A percentile compares a stretch with the other conserved stretches of the same genome.
Conservation (phyloP, 2,329 filamentous ascomycete genomes). For the Shiraia bambusicola region DNA sequence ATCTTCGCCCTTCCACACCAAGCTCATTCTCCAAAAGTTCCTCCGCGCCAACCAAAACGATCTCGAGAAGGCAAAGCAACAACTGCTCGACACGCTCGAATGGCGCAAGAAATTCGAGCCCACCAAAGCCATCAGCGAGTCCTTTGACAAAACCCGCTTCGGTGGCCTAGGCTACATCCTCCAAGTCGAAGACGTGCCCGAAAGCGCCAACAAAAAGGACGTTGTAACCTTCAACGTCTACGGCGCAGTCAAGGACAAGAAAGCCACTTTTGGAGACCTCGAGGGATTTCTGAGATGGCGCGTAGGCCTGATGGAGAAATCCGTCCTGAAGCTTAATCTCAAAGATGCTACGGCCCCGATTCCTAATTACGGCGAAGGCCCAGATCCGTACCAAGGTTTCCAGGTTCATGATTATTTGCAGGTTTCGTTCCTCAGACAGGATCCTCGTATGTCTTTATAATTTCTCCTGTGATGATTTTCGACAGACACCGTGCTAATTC, state of each 20-base stretch:
- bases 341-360: slow-evolving; percentile 68
- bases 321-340: slow-evolving; percentile 73
- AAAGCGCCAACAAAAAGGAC: slow-evolving; percentile 57
- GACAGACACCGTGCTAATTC: too few relatives aligned
- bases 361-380: slow-evolving; percentile 63
- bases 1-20: slow-evolving; percentile 66
- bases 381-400: slow-evolving; percentile 85
- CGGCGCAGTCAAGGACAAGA: slow-evolving; percentile 78
- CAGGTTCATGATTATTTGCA: slow-evolving; percentile 93
- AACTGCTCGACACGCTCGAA: slow-evolving; percentile 75
- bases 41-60: slow-evolving; percentile 85
- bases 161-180: slow-evolving; percentile 79
- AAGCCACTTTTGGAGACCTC: slow-evolving; percentile 77
- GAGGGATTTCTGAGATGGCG: slow-evolving; percentile 88
- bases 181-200: slow-evolving; percentile 60
- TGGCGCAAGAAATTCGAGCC: slow-evolving; percentile 82
- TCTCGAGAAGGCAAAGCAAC: slow-evolving; percentile 69
- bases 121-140: slow-evolving; percentile 60
- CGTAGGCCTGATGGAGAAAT: slow-evolving; percentile 85
- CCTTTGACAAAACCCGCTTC: slow-evolving; percentile 70
- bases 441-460: slow-evolving; percentile 48
- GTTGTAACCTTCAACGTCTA: slow-evolving; percentile 94
- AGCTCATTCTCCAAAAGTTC: slow-evolving; percentile 89
- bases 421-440: slow-evolving; percentile 82
- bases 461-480: too few relatives aligned